These are phyloP conservation scores for Mycena venus DNA, from an alignment of 768 basidiomycete species.

Conservation along the genomic window DNA sequence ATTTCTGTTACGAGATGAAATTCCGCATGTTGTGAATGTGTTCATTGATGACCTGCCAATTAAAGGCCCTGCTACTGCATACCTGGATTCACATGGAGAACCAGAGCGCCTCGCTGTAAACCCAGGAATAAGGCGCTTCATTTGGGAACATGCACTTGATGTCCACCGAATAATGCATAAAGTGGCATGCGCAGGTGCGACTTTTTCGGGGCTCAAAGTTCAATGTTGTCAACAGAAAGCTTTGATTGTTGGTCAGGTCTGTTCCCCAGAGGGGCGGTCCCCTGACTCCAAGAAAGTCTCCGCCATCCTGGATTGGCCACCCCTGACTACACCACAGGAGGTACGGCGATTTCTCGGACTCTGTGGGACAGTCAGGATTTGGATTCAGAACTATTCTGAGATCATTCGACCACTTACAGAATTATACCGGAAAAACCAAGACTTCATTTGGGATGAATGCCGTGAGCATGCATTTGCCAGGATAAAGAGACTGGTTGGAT, in stretches of 20 bases:
- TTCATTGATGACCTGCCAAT: conserved; percentile 50
- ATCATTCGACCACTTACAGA: no score
- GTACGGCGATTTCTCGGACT: conserved; percentile 40
- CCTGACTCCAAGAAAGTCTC: conserved; percentile 43
- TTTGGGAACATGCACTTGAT: conserved; percentile 51
- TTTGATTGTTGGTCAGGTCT: conserved; percentile 47
- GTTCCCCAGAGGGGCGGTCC: conserved; percentile 43
- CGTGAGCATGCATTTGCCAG: conserved; percentile 37
- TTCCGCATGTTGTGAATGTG: conserved; percentile 40
- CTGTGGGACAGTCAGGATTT: conserved; percentile 39
- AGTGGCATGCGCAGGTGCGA: conserved; percentile 40
- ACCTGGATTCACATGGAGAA: conserved; percentile 35
- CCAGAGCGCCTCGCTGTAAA: conserved; percentile 34
- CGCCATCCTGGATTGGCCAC: conserved; percentile 43
- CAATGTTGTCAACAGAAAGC: conserved; percentile 40
- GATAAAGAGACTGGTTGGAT: conserved; percentile 25
- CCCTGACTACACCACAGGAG: conserved; percentile 28
- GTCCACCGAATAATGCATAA: conserved; percentile 46
- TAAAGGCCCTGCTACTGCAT: conserved; percentile 41
- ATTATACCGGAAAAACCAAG: conserved; percentile 27
- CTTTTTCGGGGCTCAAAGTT: no score
- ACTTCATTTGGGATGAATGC: conserved; percentile 44
- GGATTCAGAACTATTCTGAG: conserved; percentile 36
- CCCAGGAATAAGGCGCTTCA: conserved; percentile 42
- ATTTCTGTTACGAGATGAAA: conserved; percentile 47